A percentile compares a stretch with the other conserved stretches of the same genome.
Evolutionary conservation across 768 basidiomycete genomes (phyloP).

Genomic region (Rickenella mellea): DNA sequence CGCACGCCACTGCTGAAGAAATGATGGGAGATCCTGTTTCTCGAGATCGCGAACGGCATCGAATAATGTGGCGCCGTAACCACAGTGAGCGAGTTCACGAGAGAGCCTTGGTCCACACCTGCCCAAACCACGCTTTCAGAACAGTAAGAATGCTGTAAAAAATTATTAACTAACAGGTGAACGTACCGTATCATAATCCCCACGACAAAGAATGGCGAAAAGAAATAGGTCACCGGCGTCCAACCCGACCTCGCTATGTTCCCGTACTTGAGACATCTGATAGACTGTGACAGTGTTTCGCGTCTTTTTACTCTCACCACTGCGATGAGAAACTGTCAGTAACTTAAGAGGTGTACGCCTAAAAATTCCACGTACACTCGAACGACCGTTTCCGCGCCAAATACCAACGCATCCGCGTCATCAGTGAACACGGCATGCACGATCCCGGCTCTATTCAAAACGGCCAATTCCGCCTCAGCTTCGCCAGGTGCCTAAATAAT

Average conservation of each 20-base stretch:
- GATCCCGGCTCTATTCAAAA: constrained; percentile 68
- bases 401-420: constrained; percentile 88
- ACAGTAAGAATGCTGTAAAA: no score
- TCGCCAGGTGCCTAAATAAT: constrained; percentile 78
- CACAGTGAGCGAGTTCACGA: constrained; percentile 70
- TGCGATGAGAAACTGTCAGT: no score
- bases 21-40: constrained; percentile 35
- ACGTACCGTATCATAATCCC: constrained; percentile 77
- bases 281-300: no score
- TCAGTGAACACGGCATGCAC: constrained; percentile 89
- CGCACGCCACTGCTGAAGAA: constrained; percentile 55
- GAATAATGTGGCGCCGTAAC: constrained; percentile 65
- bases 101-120: constrained; percentile 67
- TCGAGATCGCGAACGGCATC: constrained; percentile 44
- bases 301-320: no score
- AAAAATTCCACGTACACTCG: constrained; percentile 57
- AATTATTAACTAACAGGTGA: no score
- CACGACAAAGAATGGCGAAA: constrained; percentile 79
- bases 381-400: constrained; percentile 76
- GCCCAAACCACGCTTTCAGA: no score
- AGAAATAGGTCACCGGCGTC: constrained; percentile 64
- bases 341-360: no score
- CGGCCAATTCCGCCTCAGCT: constrained; percentile 89
- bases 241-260: constrained; percentile 40
- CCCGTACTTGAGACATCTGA: constrained; percentile 26